Evolutionary conservation across 2,329 filamentous ascomycete species (phyloP).

Genomic region (Colletotrichum orbiculare): DNA sequence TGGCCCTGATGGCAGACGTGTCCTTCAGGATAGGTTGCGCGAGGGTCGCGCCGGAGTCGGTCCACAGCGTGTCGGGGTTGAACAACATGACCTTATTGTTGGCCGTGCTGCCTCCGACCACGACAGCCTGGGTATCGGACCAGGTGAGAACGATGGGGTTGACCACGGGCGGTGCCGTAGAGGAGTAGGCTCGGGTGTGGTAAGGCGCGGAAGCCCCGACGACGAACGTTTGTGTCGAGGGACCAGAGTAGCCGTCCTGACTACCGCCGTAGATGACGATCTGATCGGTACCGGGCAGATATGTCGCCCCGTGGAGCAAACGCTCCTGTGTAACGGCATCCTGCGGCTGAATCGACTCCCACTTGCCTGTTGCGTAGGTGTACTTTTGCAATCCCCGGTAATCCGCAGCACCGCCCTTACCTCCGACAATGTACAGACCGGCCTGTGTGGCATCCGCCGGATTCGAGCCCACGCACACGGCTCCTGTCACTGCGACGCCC

Average conservation of each 20-base stretch:
- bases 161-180: constrained; percentile 70
- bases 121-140: constrained; percentile 75
- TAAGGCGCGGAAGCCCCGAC: constrained; percentile 76
- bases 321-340: constrained; percentile 73
- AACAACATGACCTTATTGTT: constrained; percentile 82
- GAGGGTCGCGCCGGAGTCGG: constrained; percentile 72
- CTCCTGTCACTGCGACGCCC: constrained; percentile 79
- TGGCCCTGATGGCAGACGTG: constrained; percentile 66
- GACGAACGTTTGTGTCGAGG: constrained; percentile 80
- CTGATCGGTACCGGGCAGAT: constrained; percentile 74
- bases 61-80: constrained; percentile 72
- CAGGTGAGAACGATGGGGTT: constrained; percentile 80
- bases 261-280: constrained; percentile 86
- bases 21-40: constrained; percentile 69
- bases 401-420: constrained; percentile 60
- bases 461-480: constrained; percentile 78
- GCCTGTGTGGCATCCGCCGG: constrained; percentile 68
- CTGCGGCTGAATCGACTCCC: constrained; percentile 58
- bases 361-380: constrained; percentile 64
- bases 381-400: constrained; percentile 83
- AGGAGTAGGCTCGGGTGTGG: constrained; percentile 67
- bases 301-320: constrained; percentile 79
- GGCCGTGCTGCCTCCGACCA: constrained; percentile 77
- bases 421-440: constrained; percentile 85
- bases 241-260: constrained; percentile 65